Evolutionary conservation across 2,329 filamentous ascomycete species (phyloP).

Genomic region (Didymella pomorum): DNA sequence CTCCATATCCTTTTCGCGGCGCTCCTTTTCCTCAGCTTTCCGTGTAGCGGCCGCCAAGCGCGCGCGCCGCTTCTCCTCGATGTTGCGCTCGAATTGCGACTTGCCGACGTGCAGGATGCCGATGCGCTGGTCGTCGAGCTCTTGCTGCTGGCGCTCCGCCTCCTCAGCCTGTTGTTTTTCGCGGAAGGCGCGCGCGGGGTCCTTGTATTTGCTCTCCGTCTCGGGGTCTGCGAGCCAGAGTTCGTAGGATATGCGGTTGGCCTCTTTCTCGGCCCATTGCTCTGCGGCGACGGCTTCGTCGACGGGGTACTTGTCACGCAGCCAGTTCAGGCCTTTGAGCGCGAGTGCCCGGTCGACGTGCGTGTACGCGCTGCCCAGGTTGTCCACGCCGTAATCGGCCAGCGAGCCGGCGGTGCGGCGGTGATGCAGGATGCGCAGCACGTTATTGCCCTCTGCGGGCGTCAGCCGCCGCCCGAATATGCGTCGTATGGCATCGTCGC

Average conservation of each 20-base stretch:
- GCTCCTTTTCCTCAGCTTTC: conserved; percentile 46
- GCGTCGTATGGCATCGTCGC: conserved; percentile 32
- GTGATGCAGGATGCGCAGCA: conserved; percentile 51
- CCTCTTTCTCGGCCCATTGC: conserved; percentile 51
- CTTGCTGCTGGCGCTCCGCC: conserved; percentile 32
- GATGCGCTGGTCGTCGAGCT: conserved; percentile 39
- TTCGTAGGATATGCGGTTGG: conserved; percentile 50
- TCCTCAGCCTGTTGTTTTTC: conserved; percentile 47
- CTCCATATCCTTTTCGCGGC: conserved; percentile 40
- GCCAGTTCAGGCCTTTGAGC: conserved; percentile 46
- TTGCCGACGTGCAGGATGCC: conserved; percentile 46
- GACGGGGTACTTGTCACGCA: conserved; percentile 48
- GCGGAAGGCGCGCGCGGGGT: conserved; percentile 44
- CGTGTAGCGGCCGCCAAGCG: conserved; percentile 41
- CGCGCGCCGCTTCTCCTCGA: conserved; percentile 43
- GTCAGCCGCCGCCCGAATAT: conserved; percentile 47
- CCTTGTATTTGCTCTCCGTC: conserved; percentile 51
- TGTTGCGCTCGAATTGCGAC: conserved; percentile 47
- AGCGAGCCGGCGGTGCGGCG: conserved; percentile 51
- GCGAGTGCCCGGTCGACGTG: conserved; percentile 40
- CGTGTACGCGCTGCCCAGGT: conserved; percentile 39
- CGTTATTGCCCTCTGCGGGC: conserved; percentile 42
- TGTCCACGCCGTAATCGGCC: conserved; percentile 51
- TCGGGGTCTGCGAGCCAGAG: conserved; percentile 50
- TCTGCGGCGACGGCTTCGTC: conserved; percentile 52